Base-by-base conservation (phyloP, 139 green algal species). In the Yamagishiella unicocca region DNA sequence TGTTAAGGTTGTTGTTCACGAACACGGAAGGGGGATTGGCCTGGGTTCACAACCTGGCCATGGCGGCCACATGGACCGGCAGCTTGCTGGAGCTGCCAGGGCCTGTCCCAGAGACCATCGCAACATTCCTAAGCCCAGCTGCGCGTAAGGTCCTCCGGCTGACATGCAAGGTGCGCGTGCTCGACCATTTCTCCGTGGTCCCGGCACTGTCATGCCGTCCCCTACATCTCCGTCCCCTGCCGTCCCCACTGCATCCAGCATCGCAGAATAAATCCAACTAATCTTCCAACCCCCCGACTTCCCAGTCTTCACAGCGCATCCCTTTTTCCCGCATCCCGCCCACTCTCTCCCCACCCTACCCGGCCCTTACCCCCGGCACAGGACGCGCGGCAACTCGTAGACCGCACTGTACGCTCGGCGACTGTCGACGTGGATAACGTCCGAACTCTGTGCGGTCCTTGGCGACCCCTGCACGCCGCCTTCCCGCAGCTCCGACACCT, bases 401-500 rank as follows among this genome's bases (percentile, higher is more conserved):
- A 74, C 66, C 33, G 37, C 66, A 74, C n/a, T 25, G 66, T 74
- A 21, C 66, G 25, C 33, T 74, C 66, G 33, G 66, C 31, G 2
- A 74, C 31, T 25, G 66, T 74, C 33, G 66, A 74, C 31, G 66
- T 74, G 14, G 31, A 35, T 2, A 74, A 74, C 37, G 66, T 74
- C 4, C 66, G 66, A 21, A 35, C 45, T 12, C 66, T 74, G 37
- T 74, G 66, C 66, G 66, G 66, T 2, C 66, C 66, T 9, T 74
- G 66, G 66, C 66, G 66, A 24, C 66, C 66, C 21, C 66, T 74
- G 17, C 66, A 74, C 66, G 25, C 31, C n/a, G 45, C 31, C 66
- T 74, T 74, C 66, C 66, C 66, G 33, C 66, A 74, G 33, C 31
- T 74, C 10, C 66, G 66, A 7, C 66, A 74, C 31, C 66, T 74